phyloP scores from a whole-genome alignment of 1,284 basidiomycete genomes.

The Rhizoctonia solani region DNA sequence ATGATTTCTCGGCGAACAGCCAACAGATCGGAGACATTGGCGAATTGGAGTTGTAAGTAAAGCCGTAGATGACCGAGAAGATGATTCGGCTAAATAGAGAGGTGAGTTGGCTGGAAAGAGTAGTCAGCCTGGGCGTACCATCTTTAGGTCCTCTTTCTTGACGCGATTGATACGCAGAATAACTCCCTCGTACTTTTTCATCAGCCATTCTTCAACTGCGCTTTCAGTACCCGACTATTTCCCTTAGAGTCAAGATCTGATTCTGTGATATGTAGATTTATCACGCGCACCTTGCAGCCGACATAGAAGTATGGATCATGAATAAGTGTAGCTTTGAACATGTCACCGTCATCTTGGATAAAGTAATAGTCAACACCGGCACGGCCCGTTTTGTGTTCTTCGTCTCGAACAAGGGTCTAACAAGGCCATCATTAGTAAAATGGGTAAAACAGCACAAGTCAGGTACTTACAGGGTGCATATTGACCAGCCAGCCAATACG shows the following conservation, averaged over 20 bases:
- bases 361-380: constrained; percentile 98
- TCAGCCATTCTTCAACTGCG: constrained; percentile 93
- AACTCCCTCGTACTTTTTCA: constrained; percentile 90
- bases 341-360: constrained; percentile 93
- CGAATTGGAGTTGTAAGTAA: constrained; percentile 88
- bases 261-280: not conserved
- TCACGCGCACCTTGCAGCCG: constrained; percentile 75
- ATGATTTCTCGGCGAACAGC: constrained; percentile 85
- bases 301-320: constrained; percentile 97
- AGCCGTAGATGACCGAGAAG: constrained; percentile 88
- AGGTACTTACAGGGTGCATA: constrained; percentile 86
- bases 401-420: constrained; percentile 83
- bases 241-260: not conserved
- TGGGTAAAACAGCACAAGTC: not conserved
- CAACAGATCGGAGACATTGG: constrained; percentile 91
- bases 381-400: constrained; percentile 77
- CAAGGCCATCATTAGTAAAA: constrained; percentile 10
- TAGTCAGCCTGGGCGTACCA: constrained; percentile 50
- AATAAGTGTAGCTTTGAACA: constrained; percentile 93
- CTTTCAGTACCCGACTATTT: constrained; percentile 82
- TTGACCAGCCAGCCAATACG: constrained; percentile 95
- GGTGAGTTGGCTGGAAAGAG: not conserved
- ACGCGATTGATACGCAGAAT: constrained; percentile 78
- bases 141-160: constrained; percentile 90
- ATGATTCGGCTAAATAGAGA: constrained; percentile 74